Base-by-base conservation (phyloP, 106 monocot genomes). In the Apostasia ramifera region DNA sequence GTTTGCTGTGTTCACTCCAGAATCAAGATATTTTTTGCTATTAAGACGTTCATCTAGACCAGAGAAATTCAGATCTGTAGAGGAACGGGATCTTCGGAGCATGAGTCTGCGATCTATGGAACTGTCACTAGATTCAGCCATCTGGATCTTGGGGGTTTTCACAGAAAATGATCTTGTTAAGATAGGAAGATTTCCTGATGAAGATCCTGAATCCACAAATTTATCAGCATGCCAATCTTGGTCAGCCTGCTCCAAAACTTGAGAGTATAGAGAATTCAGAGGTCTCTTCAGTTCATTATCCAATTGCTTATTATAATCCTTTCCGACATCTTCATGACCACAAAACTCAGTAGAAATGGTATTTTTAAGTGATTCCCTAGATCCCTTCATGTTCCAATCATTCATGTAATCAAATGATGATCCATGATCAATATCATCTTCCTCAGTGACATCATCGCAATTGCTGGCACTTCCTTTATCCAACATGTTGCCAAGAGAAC, bases 401-500 rank as follows among this genome's bases (percentile, higher is more conserved):
- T 61, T 44, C 43, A 54, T 53, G 50, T 76, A 65, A 42, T 71
- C 53, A 43, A 57, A 61, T 53, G 74, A 70, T 51, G 42, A 74
- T 26, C 44, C 52, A 67, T 47, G 62, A 72, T 73, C 71, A 13
- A 47, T 47, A 40, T 62, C 75, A 71, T 75, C 78, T 70, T 69
- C 80, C 52, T 78, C 84, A 55, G 53, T 41, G 62, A 53, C 61
- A 68, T 74, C 61, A 61, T 55, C 73, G 65, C 44, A 71, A 70
- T 66, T 61, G 41, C 66, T 67, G 50, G 43, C 66, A 65, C 62
- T 71, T 44, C 55, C 79, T 62, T 75, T 80, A 8, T 78, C 73
- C 38, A 90, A 60, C 44, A 84, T 79, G 66, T 52, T 65, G 58
- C 83, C 91, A 65, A 88, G 71, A 53, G 85, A 88, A 53, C 68